phyloP scores from a whole-genome alignment of 2,329 filamentous ascomycete genomes.

The Microsporum canis region DNA sequence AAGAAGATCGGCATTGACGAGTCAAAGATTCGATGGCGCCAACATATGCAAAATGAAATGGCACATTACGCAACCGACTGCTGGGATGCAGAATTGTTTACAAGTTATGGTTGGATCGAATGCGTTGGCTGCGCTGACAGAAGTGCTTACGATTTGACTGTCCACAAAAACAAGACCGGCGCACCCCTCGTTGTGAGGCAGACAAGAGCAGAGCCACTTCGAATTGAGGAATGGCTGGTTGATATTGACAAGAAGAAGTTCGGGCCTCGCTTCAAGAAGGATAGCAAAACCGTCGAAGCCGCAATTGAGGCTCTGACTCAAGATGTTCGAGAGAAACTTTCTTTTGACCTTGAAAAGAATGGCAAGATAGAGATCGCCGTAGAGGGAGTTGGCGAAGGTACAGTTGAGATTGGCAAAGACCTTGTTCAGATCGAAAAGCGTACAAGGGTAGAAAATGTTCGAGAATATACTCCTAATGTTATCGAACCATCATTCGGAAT shows the following conservation, averaged over 20 bases:
- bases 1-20: conserved; percentile 76
- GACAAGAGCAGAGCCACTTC: conserved; percentile 62
- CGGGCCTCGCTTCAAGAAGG: conserved; percentile 89
- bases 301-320: conserved; percentile 67
- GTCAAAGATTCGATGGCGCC: conserved; percentile 84
- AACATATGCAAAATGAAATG: conserved; percentile 89
- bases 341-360: conserved; percentile 58
- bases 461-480: conserved; percentile 90
- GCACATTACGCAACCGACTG: conserved; percentile 94
- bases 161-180: conserved; percentile 88
- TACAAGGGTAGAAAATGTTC: conserved; percentile 67
- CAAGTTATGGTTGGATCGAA: conserved; percentile 93
- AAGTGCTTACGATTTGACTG: conserved; percentile 84
- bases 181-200: conserved; percentile 76
- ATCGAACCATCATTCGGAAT: conserved; percentile 98
- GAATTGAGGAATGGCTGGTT: conserved; percentile 76
- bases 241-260: conserved; percentile 93
- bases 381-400: conserved; percentile 53
- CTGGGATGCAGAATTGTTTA: conserved; percentile 92
- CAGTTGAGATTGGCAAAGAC: conserved; percentile 68
- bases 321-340: conserved; percentile 67
- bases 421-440: conserved; percentile 74
- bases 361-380: conserved; percentile 72
- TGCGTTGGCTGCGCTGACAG: conserved; percentile 95
- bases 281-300: conserved; percentile 72